A percentile compares a stretch with the other conserved stretches of the same genome.
Evolutionary conservation across 2,329 filamentous ascomycete species (phyloP).

Genomic region (Fusarium praegraminearum): DNA sequence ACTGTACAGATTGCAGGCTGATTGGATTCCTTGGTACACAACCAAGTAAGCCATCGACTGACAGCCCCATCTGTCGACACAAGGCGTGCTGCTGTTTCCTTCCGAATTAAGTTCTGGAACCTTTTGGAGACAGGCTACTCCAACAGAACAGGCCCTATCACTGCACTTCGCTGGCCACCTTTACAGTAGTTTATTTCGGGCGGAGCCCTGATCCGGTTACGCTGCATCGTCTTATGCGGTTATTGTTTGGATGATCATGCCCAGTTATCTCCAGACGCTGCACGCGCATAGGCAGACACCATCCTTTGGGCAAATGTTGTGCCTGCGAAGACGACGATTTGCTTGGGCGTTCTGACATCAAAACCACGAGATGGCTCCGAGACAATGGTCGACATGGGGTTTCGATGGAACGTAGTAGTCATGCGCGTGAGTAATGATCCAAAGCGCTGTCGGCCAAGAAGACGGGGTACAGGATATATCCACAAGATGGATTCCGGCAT

Average conservation of each 20-base stretch:
- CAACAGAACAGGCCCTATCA: conserved; percentile 1
- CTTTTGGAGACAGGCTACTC: conserved; percentile 12
- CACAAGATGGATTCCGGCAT: conserved; percentile 14
- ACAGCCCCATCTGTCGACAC: conserved; percentile 5
- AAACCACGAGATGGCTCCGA: conserved; percentile 12
- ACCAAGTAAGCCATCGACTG: background rate
- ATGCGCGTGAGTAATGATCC: conserved; percentile 18
- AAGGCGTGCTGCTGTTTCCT: conserved; percentile 12
- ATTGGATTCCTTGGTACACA: background rate
- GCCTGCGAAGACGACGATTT: background rate
- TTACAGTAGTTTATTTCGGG: conserved; percentile 26
- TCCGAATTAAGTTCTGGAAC: conserved; percentile 32
- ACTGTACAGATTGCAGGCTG: background rate
- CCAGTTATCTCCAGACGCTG: conserved; percentile 33
- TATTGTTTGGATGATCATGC: conserved; percentile 16
- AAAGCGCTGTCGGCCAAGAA: conserved; percentile 18
- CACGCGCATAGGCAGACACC: background rate
- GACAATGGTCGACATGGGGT: conserved; percentile 15
- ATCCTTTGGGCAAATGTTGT: background rate
- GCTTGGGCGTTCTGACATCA: conserved; percentile 2
- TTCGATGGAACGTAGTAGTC: conserved; percentile 20
- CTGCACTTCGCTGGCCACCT: conserved; percentile 2
- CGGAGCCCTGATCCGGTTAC: conserved; percentile 18
- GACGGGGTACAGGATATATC: conserved; percentile 15
- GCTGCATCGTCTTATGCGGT: conserved; percentile 11